Conservation (phyloP, 2,329 filamentous ascomycete genomes). For the Beauveria rudraprayagi region DNA sequence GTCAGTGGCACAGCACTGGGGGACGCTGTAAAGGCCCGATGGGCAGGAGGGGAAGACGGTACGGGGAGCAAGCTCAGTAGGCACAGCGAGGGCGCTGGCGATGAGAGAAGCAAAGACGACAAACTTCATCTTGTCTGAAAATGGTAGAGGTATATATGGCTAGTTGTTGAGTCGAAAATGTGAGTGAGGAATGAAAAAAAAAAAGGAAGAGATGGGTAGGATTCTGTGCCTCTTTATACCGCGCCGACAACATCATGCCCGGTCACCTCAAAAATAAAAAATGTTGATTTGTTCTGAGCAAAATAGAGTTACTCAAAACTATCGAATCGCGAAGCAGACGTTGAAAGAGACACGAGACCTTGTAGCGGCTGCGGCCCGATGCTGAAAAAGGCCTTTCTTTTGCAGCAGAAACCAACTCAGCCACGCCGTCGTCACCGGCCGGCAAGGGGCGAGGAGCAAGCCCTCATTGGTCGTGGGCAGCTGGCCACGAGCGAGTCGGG, state of each 20-base stretch:
- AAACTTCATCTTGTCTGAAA: not conserved
- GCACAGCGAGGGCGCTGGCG: not conserved
- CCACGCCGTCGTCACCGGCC: not conserved
- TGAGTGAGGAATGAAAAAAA: not conserved
- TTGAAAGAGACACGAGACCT: too few relatives aligned
- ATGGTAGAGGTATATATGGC: too few relatives aligned
- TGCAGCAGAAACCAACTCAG: not conserved
- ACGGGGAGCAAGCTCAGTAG: not conserved
- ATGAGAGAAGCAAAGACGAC: not conserved
- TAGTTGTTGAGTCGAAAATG: not conserved
- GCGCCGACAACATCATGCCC: too few relatives aligned
- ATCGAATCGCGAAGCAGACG: too few relatives aligned
- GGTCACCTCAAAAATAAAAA: too few relatives aligned
- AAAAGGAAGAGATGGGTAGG: not conserved
- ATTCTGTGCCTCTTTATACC: not conserved
- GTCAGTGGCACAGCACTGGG: slow-evolving; percentile 41
- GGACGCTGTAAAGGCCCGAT: slow-evolving; percentile 17
- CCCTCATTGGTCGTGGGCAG: not conserved
- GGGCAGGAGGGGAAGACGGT: slow-evolving; percentile 12
- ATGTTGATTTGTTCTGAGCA: too few relatives aligned
- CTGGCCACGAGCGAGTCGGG: not conserved
- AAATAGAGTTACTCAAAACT: too few relatives aligned
- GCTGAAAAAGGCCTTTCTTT: not conserved
- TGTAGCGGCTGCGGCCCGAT: too few relatives aligned
- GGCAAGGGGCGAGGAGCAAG: too few relatives aligned